phyloP scores from a whole-genome alignment of 768 basidiomycete genomes.

The Stropharia rugosoannulata region DNA sequence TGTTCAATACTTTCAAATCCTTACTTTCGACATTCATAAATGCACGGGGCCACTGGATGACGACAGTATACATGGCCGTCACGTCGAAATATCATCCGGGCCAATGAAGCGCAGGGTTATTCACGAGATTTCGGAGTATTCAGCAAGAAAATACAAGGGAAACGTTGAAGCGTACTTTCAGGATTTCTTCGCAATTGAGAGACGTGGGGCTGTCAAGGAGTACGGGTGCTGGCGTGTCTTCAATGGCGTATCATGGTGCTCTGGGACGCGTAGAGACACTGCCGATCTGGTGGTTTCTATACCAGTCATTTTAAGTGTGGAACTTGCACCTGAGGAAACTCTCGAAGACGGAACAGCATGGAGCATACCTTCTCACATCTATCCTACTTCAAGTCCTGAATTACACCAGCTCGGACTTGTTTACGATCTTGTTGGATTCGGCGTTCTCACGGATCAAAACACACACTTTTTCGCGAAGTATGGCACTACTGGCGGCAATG shows the following conservation, averaged over 20 bases:
- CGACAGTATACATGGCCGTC: not conserved
- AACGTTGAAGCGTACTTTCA: not conserved
- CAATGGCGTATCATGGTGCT: not conserved
- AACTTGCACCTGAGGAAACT: not conserved
- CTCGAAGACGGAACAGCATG: not conserved
- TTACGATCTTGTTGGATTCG: not conserved
- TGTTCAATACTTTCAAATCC: not conserved
- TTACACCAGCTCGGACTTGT: not conserved
- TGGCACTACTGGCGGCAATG: not conserved
- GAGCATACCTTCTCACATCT: not conserved
- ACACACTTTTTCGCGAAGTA: not conserved
- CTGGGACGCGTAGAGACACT: not conserved
- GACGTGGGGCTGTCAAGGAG: not conserved
- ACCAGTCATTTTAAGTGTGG: not conserved
- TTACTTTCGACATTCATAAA: not conserved
- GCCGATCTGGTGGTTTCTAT: not conserved
- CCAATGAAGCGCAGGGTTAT: not conserved
- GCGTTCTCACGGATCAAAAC: not conserved
- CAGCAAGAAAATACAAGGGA: not conserved
- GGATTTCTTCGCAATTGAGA: not conserved
- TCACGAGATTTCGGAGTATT: not conserved
- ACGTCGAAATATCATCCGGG: not conserved
- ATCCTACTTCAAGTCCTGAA: not conserved
- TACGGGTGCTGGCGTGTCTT: not conserved
- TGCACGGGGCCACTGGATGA: not conserved